Percentiles rank a stretch among this genome's conserved stretches.
phyloP scores from a whole-genome alignment of 176 grass and related monocot genomes.

The Puccinellia tenuiflora region DNA sequence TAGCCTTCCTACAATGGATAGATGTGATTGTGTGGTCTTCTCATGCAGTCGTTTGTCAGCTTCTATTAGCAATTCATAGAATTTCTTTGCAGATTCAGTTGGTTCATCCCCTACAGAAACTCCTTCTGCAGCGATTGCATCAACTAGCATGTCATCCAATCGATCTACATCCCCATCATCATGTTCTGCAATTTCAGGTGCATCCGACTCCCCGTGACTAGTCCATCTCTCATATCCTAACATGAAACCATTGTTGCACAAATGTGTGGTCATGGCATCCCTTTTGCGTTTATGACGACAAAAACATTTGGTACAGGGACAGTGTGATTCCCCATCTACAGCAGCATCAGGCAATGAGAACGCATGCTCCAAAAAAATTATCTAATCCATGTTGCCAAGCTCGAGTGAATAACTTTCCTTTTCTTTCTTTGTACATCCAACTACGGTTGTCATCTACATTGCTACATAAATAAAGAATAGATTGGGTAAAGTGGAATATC shows the following conservation, averaged over 20 bases:
- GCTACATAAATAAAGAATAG: not conserved
- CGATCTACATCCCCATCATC: not conserved
- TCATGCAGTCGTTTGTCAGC: not conserved
- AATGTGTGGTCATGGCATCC: not conserved
- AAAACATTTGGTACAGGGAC: conserved; percentile 1
- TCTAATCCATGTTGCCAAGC: not conserved
- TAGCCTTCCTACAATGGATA: not conserved
- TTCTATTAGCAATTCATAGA: not conserved
- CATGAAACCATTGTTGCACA: not conserved
- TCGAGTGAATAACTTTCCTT: not conserved
- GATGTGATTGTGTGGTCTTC: not conserved
- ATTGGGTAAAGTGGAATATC: too few species aligned
- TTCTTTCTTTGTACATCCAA: not conserved
- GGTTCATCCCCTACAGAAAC: not conserved
- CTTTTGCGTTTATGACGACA: not conserved
- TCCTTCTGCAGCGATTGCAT: not conserved
- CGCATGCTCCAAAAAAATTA: not conserved
- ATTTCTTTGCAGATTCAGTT: not conserved
- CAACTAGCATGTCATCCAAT: not conserved
- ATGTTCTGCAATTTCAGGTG: not conserved
- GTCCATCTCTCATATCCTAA: conserved; percentile 1
- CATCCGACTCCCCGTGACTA: not conserved
- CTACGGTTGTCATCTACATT: not conserved
- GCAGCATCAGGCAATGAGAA: too few species aligned
- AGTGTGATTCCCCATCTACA: not conserved